phyloP scores from a whole-genome alignment of 1,284 basidiomycete species.

The Rhizopogon parksii region DNA sequence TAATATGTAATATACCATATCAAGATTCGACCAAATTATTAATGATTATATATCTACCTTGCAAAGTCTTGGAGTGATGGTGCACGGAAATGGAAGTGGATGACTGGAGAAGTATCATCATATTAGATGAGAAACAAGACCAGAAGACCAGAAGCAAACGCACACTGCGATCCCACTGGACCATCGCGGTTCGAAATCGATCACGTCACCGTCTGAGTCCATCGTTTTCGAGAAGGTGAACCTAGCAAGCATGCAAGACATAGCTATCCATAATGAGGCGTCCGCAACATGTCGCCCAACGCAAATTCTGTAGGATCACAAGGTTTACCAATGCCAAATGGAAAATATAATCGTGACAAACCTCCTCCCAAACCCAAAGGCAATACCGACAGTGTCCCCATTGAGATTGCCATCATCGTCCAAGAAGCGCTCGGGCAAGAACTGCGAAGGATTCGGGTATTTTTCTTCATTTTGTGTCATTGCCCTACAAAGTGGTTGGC shows the following conservation, averaged over 20 bases:
- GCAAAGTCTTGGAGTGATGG: constrained; percentile 8
- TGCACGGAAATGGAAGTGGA: constrained; percentile 15
- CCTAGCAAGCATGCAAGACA: constrained; percentile 16
- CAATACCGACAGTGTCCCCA: constrained; percentile 12
- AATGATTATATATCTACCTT: background rate
- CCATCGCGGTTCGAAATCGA: constrained; percentile 14
- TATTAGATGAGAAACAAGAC: background rate
- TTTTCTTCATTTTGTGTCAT: constrained; percentile 19
- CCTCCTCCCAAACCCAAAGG: constrained; percentile 24
- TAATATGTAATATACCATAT: background rate
- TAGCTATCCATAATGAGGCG: constrained; percentile 20
- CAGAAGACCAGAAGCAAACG: background rate
- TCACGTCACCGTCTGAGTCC: constrained; percentile 12
- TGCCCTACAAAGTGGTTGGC: constrained; percentile 15
- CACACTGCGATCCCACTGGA: constrained; percentile 16
- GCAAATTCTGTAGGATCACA: constrained; percentile 19
- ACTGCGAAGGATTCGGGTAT: constrained; percentile 21
- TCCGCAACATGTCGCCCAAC: constrained; percentile 22
- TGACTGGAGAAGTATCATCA: constrained; percentile 9
- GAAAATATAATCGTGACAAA: constrained; percentile 1
- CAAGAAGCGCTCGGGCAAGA: constrained; percentile 25
- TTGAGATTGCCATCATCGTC: constrained; percentile 14
- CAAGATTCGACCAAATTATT: background rate
- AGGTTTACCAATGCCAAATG: background rate
- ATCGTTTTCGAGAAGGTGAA: constrained; percentile 19